Conservation (phyloP, 2,329 filamentous ascomycete genomes). For the Aspergillus sergii region DNA sequence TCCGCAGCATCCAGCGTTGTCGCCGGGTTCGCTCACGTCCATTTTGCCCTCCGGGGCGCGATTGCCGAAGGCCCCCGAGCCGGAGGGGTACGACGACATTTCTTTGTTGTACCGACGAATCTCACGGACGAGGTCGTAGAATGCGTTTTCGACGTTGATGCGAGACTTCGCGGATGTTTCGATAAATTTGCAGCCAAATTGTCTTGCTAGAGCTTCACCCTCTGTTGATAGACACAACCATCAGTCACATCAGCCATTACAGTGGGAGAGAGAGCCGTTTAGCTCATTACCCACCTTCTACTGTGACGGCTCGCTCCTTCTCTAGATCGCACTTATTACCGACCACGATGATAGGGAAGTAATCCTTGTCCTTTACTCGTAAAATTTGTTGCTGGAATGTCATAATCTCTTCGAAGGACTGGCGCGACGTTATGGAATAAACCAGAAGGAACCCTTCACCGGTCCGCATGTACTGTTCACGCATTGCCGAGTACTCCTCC, state of each 20-base stretch:
- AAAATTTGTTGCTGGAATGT: conserved; percentile 99
- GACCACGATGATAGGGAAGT: conserved; percentile 98
- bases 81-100: conserved; percentile 83
- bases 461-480: conserved; percentile 99
- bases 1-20: conserved; percentile 71
- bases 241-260: background rate
- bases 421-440: conserved; percentile 96
- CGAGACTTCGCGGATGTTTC: conserved; percentile 98
- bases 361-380: conserved; percentile 98
- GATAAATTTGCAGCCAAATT: conserved; percentile 97
- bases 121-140: conserved; percentile 97
- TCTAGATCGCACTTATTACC: conserved; percentile 99
- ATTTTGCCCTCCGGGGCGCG: conserved; percentile 68
- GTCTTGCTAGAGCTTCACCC: conserved; percentile 81
- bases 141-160: conserved; percentile 97
- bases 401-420: conserved; percentile 97
- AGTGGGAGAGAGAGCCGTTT: background rate
- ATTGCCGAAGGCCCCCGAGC: conserved; percentile 63
- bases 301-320: conserved; percentile 83
- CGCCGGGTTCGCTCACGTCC: conserved; percentile 66
- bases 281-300: conserved; percentile 69
- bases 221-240: conserved; percentile 57
- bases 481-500: conserved; percentile 99
- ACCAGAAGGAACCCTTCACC: conserved; percentile 97
- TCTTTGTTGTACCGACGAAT: conserved; percentile 98